Percentiles rank a stretch among this genome's conserved stretches.
Evolutionary conservation across 2,329 filamentous ascomycete genomes (phyloP).

Genomic region (Coniochaeta sp.): DNA sequence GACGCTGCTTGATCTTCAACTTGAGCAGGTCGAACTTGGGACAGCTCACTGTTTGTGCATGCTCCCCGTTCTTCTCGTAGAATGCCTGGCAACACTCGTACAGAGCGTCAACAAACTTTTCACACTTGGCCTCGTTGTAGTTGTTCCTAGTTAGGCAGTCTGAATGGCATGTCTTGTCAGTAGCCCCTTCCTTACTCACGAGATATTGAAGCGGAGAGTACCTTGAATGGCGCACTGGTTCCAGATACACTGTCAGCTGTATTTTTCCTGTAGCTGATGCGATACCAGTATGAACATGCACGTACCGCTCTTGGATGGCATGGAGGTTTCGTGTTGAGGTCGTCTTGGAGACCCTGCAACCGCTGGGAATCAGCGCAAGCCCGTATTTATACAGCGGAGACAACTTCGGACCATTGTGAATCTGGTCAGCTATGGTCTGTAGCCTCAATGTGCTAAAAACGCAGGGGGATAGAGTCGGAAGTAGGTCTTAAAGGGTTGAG

Average conservation of each 20-base stretch:
- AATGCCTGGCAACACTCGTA: slow-evolving; percentile 93
- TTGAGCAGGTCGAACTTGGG: slow-evolving; percentile 73
- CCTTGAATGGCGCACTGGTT: slow-evolving; percentile 77
- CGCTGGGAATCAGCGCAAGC: slow-evolving; percentile 1
- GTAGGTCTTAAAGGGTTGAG: too few relatives aligned
- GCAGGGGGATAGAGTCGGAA: too few relatives aligned
- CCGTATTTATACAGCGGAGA: background rate
- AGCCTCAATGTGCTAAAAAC: too few relatives aligned
- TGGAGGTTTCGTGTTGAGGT: slow-evolving; percentile 66
- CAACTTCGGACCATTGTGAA: background rate
- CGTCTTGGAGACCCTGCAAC: slow-evolving; percentile 50
- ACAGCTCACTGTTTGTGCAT: slow-evolving; percentile 72
- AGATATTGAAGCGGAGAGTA: slow-evolving; percentile 26
- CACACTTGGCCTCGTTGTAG: slow-evolving; percentile 81
- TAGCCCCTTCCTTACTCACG: slow-evolving; percentile 4
- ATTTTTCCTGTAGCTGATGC: background rate
- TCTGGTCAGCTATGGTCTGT: background rate
- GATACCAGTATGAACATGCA: slow-evolving; percentile 12
- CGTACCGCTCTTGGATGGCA: slow-evolving; percentile 79
- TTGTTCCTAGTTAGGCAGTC: slow-evolving; percentile 78
- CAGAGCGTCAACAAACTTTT: slow-evolving; percentile 68
- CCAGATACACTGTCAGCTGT: slow-evolving; percentile 3
- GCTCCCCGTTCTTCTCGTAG: slow-evolving; percentile 71
- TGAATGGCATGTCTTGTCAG: slow-evolving; percentile 25
- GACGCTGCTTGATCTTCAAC: slow-evolving; percentile 73